These are phyloP conservation scores for Cutaneotrichosporon cutaneum DNA, from an alignment of 1,284 basidiomycete species.

Conservation along the genomic window DNA sequence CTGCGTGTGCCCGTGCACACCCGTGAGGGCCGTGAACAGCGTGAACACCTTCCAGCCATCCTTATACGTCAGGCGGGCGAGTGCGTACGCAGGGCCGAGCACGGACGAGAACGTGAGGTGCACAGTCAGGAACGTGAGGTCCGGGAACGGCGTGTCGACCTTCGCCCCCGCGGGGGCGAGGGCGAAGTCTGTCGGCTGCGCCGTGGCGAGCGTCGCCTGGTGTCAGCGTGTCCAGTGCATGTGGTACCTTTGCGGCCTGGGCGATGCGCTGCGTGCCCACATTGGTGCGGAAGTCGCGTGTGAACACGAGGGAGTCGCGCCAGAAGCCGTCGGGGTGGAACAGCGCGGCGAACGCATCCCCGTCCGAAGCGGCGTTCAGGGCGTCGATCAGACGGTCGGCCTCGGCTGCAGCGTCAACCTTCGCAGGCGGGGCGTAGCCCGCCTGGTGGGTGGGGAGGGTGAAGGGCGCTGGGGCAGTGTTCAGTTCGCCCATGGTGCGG, in stretches of 20 bases:
- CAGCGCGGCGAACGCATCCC: not conserved
- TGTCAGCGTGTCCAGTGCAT: not conserved
- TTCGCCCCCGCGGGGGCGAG: not conserved
- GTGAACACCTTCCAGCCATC: constrained; percentile 3
- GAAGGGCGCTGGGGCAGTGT: not conserved
- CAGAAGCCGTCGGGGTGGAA: constrained; percentile 16
- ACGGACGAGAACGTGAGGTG: not conserved
- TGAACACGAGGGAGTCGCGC: constrained; percentile 31
- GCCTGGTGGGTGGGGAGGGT: constrained; percentile 3
- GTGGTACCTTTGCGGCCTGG: constrained; percentile 26
- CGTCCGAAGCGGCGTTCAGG: not conserved
- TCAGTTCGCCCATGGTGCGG: not conserved
- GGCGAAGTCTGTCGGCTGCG: not conserved
- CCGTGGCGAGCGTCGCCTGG: not conserved
- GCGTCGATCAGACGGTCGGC: not conserved
- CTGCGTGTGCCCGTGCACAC: constrained; percentile 5
- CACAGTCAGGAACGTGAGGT: constrained; percentile 2
- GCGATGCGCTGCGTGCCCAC: constrained; percentile 29
- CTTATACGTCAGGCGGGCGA: constrained; percentile 2
- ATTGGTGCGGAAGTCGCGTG: constrained; percentile 38
- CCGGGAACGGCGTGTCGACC: constrained; percentile 4
- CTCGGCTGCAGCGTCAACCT: not conserved
- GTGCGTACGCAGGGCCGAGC: not conserved
- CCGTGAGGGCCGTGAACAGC: not conserved
- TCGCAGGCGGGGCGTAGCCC: not conserved